Base-by-base conservation (phyloP, 768 basidiomycete species). In the Cyclocybe cylindracea region DNA sequence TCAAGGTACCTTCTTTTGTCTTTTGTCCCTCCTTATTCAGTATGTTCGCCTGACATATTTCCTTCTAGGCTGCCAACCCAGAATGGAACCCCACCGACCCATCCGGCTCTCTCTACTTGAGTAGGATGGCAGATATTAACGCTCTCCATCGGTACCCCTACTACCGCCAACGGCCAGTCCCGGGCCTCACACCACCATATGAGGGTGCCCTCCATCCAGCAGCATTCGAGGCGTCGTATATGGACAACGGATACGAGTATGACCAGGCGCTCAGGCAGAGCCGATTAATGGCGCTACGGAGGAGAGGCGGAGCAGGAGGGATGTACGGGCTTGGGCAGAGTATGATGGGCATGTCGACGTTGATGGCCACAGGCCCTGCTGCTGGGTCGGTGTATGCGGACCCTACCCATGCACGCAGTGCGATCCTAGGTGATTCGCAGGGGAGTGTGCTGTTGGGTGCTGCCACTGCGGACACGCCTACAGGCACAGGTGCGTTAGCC, bases 31-130 rank as follows among this genome's bases (percentile, higher is more conserved):
- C 44, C 1, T n/a, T 31, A 13, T 32, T 19, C 11, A 3, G 14
- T 24, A 37, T 32, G 42, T 44, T 10, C 1, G 38, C 14, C 24
- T 46, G 31, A n/a, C 39, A 18, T 34, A 60, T 37, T 43, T 33
- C 32, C 10, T 49, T 39, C 3, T 57, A 88, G 85, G 93, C 93
- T 39, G 89, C 93, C 1, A 91, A 98, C 70, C 96, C 96, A 9
- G 91, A 94, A 53, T 99, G 96, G 96, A 89, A 83, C 55, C 96
- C 96, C 0, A 77, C 84, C 0, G 95, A 99, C 64, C 93, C 94
- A 1, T 82, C 91, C 3, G 88, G 93, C 10, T 98, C 94, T 2
- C 76, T 97, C 10, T 98, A 94, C 68, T 83, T 98, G 47, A 89
- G 80, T 57, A 83, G 90, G 43, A 84, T 98, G 73, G 87, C 89